These are phyloP conservation scores for Tetratostichococcus sp. DNA, from an alignment of 139 green algal genomes.

Conservation along the genomic window DNA sequence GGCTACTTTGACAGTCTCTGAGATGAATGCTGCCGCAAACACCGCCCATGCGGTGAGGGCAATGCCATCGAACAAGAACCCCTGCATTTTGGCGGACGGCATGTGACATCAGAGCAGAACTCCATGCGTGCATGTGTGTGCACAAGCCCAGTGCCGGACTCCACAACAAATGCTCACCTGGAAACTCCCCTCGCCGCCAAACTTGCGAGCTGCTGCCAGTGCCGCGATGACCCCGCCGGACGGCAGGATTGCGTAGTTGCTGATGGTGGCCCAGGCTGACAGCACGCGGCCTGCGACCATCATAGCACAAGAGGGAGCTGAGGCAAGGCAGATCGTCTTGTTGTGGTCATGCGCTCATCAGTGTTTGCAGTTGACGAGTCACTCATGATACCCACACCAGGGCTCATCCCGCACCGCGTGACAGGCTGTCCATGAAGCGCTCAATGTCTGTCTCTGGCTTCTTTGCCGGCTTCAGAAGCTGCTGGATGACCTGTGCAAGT, in stretches of 20 bases:
- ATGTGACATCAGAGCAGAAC: too few relatives aligned
- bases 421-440: background rate
- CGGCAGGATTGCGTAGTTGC: background rate
- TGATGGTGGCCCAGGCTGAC: background rate
- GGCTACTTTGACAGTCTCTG: background rate
- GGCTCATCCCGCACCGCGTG: background rate
- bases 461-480: slow-evolving; percentile 47
- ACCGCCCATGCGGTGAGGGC: background rate
- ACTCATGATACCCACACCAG: too few relatives aligned
- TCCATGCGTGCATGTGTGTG: too few relatives aligned
- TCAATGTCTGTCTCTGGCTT: background rate
- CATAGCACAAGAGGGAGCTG: too few relatives aligned
- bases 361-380: too few relatives aligned
- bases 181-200: background rate
- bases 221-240: background rate
- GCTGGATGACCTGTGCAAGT: slow-evolving; percentile 20
- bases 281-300: background rate
- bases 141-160: background rate
- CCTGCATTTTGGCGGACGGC: background rate
- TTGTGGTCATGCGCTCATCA: too few relatives aligned
- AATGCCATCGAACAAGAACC: background rate
- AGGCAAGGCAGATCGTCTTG: too few relatives aligned
- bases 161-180: background rate
- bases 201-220: background rate
- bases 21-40: background rate